These are phyloP conservation scores for Sarocladium strictum DNA, from an alignment of 2,329 filamentous ascomycete species.

Conservation along the genomic window DNA sequence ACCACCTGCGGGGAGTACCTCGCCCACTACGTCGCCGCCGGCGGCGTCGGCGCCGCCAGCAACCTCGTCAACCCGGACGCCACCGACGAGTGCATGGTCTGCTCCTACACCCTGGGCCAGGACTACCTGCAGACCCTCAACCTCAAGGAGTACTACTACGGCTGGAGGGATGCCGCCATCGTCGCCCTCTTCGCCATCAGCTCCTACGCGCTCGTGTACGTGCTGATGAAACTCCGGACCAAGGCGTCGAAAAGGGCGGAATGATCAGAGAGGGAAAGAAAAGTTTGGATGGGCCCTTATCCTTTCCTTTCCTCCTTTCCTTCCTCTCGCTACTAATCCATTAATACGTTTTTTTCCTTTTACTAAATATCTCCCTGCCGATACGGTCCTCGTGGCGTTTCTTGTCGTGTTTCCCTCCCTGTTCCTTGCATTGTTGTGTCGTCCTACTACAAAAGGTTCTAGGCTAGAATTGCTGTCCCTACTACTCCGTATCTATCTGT, in stretches of 20 bases:
- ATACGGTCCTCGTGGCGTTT: too few relatives aligned
- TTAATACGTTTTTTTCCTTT: too few relatives aligned
- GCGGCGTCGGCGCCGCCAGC: constrained; percentile 36
- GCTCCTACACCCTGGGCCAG: constrained; percentile 49
- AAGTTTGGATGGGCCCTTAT: not conserved
- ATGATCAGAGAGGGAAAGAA: constrained; percentile 14
- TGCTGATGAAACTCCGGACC: constrained; percentile 42
- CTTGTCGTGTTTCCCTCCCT: too few relatives aligned
- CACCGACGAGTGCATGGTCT: constrained; percentile 50
- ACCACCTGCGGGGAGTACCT: constrained; percentile 56
- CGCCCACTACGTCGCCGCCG: constrained; percentile 37
- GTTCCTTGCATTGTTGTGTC: too few relatives aligned
- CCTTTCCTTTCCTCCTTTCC: not conserved
- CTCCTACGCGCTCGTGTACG: constrained; percentile 43
- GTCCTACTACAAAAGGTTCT: too few relatives aligned
- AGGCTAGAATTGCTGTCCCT: too few relatives aligned
- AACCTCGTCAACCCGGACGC: constrained; percentile 57
- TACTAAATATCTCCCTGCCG: too few relatives aligned
- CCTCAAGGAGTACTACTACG: constrained; percentile 53
- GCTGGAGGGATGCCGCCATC: constrained; percentile 61
- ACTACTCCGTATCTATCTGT: too few relatives aligned
- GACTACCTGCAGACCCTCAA: constrained; percentile 58
- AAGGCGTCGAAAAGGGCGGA: constrained; percentile 42
- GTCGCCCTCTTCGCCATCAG: constrained; percentile 49
- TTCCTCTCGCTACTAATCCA: too few relatives aligned